These are phyloP conservation scores for Pelargonium myrrhifolium DNA, from an alignment of 441 rosid genomes.

Conservation along the genomic window DNA sequence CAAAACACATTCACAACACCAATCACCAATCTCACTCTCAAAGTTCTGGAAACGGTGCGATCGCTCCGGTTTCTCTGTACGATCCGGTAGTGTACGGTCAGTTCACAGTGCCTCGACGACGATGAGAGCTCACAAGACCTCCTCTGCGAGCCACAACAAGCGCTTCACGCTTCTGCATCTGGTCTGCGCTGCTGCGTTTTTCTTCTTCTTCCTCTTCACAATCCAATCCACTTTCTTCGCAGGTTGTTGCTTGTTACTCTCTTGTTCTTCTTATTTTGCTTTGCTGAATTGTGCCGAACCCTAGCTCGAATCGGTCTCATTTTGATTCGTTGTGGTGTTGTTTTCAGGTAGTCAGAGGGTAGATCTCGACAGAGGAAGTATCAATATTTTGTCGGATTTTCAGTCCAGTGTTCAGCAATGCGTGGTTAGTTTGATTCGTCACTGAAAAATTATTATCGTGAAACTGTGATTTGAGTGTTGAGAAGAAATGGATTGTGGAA, in stretches of 20 bases:
- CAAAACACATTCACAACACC: no score
- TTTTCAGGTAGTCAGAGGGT: constrained; percentile 24
- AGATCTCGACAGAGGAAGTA: constrained; percentile 29
- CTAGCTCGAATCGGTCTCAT: background rate
- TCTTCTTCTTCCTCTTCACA: constrained; percentile 50
- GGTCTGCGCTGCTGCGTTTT: constrained; percentile 43
- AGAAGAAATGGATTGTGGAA: background rate
- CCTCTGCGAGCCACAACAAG: constrained; percentile 22
- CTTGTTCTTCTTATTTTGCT: background rate
- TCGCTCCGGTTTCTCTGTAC: no score
- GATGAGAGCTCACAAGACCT: background rate
- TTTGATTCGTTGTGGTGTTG: background rate
- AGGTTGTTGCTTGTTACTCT: constrained; percentile 29
- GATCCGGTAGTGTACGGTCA: no score
- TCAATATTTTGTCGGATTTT: constrained; percentile 37
- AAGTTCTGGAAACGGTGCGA: no score
- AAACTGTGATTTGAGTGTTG: background rate
- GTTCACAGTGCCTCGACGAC: no score
- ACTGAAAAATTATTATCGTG: no score
- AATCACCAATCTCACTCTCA: no score
- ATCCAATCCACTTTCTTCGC: constrained; percentile 68
- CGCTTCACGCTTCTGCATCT: constrained; percentile 44
- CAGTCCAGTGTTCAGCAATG: constrained; percentile 59
- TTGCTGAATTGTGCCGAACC: background rate
- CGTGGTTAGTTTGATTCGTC: constrained; percentile 43